Evolutionary conservation across 179 eudicot species (phyloP).

Genomic region (Carnegiea gigantea): DNA sequence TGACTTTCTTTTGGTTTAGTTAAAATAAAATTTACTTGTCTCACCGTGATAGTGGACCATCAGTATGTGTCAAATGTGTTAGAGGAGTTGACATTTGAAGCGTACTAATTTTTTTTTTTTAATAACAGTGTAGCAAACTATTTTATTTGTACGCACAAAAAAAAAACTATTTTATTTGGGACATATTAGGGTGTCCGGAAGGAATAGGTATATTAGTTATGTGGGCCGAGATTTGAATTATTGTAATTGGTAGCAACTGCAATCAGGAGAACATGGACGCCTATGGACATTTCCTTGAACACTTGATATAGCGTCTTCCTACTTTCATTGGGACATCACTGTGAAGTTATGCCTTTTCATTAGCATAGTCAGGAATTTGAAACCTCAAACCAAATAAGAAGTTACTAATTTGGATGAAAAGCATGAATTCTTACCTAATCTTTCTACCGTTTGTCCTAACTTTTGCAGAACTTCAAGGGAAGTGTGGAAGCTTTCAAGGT

Average conservation of each 20-base stretch:
- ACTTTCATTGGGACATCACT: too few species aligned
- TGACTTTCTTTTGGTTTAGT: neutral
- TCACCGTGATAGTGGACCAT: neutral
- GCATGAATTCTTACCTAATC: neutral
- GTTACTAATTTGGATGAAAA: neutral
- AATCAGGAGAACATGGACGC: neutral
- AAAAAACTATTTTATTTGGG: neutral
- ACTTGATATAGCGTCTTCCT: too few species aligned
- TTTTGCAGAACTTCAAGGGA: slow-evolving; percentile 53
- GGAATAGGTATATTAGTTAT: neutral
- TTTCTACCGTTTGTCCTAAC: neutral
- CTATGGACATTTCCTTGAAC: too few species aligned
- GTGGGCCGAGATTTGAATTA: too few species aligned
- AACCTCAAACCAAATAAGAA: neutral
- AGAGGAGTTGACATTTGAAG: neutral
- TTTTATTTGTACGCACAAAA: neutral
- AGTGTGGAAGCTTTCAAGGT: slow-evolving; percentile 55
- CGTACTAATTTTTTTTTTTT: neutral
- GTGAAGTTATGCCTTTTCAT: too few species aligned
- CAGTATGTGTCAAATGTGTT: neutral
- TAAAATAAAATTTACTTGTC: neutral
- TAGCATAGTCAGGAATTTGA: too few species aligned
- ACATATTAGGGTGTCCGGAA: neutral
- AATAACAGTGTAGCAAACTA: neutral
- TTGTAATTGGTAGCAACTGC: neutral